phyloP scores from a whole-genome alignment of 768 basidiomycete genomes.

The Rhodosporidiobolus odoratus region DNA sequence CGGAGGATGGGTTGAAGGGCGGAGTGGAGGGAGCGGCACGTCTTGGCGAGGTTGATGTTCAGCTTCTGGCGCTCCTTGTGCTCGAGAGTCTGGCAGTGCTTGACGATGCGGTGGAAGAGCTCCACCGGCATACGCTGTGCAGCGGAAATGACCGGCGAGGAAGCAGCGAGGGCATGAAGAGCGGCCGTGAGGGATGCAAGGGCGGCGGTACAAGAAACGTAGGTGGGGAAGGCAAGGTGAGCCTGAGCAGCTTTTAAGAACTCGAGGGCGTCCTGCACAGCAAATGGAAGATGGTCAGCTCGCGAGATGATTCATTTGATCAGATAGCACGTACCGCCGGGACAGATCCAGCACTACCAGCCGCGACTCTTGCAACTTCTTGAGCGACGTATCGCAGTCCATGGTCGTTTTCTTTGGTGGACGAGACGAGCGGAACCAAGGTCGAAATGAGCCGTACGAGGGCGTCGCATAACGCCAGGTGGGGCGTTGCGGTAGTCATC shows the following conservation, averaged over 20 bases:
- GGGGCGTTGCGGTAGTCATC: too few relatives aligned
- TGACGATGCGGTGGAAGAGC: not conserved
- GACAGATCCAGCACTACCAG: too few relatives aligned
- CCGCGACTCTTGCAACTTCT: too few relatives aligned
- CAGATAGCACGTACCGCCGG: too few relatives aligned
- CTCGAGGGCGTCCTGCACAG: too few relatives aligned
- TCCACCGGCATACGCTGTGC: not conserved
- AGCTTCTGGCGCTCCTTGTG: not conserved
- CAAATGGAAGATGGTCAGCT: not conserved
- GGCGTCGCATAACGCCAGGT: too few relatives aligned
- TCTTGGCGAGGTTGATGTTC: not conserved
- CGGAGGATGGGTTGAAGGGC: not conserved
- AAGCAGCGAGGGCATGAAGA: not conserved
- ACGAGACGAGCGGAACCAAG: too few relatives aligned
- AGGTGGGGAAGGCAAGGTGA: not conserved
- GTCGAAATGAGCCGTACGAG: too few relatives aligned
- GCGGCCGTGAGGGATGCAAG: not conserved
- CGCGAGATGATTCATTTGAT: not conserved
- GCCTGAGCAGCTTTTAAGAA: too few relatives aligned
- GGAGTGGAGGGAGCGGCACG: not conserved
- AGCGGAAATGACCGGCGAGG: not conserved
- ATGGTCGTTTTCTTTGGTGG: too few relatives aligned
- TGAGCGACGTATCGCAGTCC: too few relatives aligned
- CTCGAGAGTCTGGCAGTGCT: not conserved
- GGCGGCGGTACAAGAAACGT: not conserved